phyloP scores from a whole-genome alignment of 2,329 filamentous ascomycete genomes.

The Shiraia sp. region DNA sequence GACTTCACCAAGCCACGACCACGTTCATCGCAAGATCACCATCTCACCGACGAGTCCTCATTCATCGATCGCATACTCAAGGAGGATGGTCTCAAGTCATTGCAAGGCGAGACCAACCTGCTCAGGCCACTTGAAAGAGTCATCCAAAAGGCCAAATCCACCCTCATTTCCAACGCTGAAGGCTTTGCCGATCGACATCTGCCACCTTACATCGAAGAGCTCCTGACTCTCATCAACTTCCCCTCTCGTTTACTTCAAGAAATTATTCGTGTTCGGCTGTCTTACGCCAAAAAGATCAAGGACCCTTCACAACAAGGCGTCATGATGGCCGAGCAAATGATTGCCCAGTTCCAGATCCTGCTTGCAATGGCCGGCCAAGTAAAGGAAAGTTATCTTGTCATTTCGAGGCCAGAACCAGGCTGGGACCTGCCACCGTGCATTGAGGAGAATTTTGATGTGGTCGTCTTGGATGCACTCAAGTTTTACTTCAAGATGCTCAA shows the following conservation, averaged over 20 bases:
- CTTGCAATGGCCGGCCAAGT: slow-evolving; percentile 90
- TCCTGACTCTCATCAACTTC: slow-evolving; percentile 95
- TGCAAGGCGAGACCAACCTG: slow-evolving; percentile 85
- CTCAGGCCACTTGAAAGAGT: slow-evolving; percentile 80
- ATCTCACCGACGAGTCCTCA: slow-evolving; percentile 84
- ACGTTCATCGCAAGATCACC: slow-evolving; percentile 69
- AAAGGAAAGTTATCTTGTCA: slow-evolving; percentile 82
- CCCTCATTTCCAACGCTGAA: slow-evolving; percentile 82
- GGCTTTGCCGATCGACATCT: slow-evolving; percentile 87
- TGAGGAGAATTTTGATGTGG: slow-evolving; percentile 91
- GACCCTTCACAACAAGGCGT: slow-evolving; percentile 89
- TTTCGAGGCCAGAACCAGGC: slow-evolving; percentile 83
- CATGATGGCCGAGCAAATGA: slow-evolving; percentile 97
- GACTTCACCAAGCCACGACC: slow-evolving; percentile 81
- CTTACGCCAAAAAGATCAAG: slow-evolving; percentile 93
- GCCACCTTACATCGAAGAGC: slow-evolving; percentile 93
- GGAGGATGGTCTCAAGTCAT: slow-evolving; percentile 88
- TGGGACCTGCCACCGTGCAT: slow-evolving; percentile 97
- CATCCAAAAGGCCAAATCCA: slow-evolving; percentile 91
- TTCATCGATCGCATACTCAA: slow-evolving; percentile 95
- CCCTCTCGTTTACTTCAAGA: slow-evolving; percentile 94
- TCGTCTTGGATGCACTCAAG: slow-evolving; percentile 88
- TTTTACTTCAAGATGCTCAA: slow-evolving; percentile 99
- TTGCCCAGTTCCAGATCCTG: slow-evolving; percentile 91
- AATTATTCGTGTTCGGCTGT: slow-evolving; percentile 88